Base-by-base conservation (phyloP, 371 early-diverging fungal genomes). In the Apophysomyces trapeziformis region DNA sequence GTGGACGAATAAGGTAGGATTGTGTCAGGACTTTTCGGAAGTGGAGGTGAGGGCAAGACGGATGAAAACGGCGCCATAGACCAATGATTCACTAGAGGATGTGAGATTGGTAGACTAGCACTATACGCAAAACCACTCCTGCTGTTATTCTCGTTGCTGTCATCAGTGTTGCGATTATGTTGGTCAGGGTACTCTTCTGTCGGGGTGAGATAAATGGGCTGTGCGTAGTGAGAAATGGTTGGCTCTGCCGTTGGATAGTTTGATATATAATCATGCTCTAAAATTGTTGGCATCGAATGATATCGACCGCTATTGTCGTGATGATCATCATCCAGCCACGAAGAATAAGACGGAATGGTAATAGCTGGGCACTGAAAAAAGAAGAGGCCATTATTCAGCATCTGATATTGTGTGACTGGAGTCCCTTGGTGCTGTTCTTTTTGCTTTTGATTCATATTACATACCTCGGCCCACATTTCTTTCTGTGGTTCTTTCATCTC, bases 151-250 rank as follows among this genome's bases (percentile, higher is more conserved):
- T 13, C 2, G 16, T 18, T 45, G 46, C 16, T n/a, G 1, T 21
- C n/a, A 50, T 21, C 21, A 26, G 9, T 11, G 54, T 21, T 5
- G 5, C 11, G 21, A 26, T 21, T 1, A 16, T 50, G 54, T 21
- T 50, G 54, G 7, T 50, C 21, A 18, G 54, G 54, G 11, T 50
- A 50, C 21, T 50, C 54, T 50, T 50, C 54, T 50, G 54, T 50
- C 21, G 54, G 54, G 21, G 21, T 50, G 5, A 50, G 21, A 11
- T 50, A 50, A 18, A 50, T 9, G 21, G 21, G 8, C 9, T 50
- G 21, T n/a, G 9, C 4, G n/a, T 16, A 26, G 54, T 2, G 54
- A 11, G 11, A 9, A n/a, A 50, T n/a, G 21, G 4, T n/a, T 21
- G 54, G 21, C 21, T 21, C 18, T 21, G 54, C 18, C 16, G 8